phyloP scores from a whole-genome alignment of 2,329 filamentous ascomycete genomes.

The Fusarium nelsonii region DNA sequence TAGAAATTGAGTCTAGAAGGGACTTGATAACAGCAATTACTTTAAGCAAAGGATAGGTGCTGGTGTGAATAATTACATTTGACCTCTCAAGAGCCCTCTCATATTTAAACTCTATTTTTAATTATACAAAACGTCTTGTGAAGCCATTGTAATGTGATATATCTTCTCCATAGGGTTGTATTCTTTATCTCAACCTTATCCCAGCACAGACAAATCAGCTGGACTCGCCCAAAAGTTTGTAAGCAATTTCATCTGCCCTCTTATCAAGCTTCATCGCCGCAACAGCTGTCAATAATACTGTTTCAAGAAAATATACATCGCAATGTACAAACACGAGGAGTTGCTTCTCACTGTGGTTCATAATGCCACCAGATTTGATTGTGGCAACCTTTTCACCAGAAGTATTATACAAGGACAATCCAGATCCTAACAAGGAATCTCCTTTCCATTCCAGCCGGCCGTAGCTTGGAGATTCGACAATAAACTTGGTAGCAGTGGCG shows the following conservation, averaged over 20 bases:
- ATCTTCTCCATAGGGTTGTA: not conserved
- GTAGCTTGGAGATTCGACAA: not conserved
- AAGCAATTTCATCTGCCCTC: not conserved
- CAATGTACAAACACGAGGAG: not conserved
- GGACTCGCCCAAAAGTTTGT: not conserved
- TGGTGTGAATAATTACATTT: too few species aligned
- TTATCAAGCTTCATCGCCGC: not conserved
- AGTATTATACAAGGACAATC: not conserved
- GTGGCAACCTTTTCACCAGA: not conserved
- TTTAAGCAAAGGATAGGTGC: too few species aligned
- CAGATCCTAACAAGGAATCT: not conserved
- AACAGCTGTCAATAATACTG: not conserved
- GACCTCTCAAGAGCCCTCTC: too few species aligned
- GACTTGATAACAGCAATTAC: too few species aligned
- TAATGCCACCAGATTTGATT: not conserved
- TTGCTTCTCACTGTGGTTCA: not conserved
- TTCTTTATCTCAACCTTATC: not conserved
- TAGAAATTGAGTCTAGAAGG: too few species aligned
- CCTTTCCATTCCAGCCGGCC: not conserved
- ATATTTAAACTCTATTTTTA: too few species aligned
- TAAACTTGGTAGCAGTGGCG: not conserved
- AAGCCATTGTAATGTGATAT: not conserved
- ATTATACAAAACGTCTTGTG: too few species aligned
- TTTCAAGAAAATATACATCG: not conserved
- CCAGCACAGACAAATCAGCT: not conserved